These are phyloP conservation scores for Lycium barbarum DNA, from an alignment of 257 asterid species.

Conservation along the genomic window DNA sequence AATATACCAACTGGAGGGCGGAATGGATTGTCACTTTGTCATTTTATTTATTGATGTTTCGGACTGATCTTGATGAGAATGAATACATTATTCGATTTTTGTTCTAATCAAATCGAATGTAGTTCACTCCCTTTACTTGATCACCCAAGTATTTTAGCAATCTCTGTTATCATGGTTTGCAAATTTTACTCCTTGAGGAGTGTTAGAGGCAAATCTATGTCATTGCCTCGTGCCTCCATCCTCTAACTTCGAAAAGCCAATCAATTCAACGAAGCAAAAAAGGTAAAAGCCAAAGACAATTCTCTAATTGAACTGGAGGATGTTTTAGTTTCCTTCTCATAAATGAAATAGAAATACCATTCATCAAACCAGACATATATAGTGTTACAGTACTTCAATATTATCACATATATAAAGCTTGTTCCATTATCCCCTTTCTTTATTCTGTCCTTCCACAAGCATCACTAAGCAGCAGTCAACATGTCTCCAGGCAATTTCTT, in stretches of 20 bases:
- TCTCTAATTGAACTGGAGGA: not conserved
- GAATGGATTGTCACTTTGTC: too few relatives aligned
- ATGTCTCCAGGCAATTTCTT: not conserved
- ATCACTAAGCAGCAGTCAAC: not conserved
- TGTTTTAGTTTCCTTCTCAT: not conserved
- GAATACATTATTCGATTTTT: not conserved
- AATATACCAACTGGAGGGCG: too few relatives aligned
- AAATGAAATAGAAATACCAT: not conserved
- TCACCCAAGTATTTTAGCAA: not conserved
- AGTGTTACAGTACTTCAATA: not conserved
- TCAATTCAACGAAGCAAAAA: not conserved
- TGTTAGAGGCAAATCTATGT: too few relatives aligned
- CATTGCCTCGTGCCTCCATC: not conserved
- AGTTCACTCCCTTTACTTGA: not conserved
- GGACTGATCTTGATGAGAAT: not conserved
- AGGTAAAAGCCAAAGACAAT: not conserved
- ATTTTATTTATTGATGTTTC: not conserved
- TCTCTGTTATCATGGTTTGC: not conserved
- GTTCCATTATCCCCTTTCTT: not conserved
- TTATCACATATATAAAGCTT: not conserved
- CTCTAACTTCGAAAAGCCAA: not conserved
- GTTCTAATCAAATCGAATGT: not conserved
- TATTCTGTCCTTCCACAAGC: not conserved
- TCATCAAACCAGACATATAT: not conserved
- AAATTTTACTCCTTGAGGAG: not conserved